A percentile compares a stretch with the other conserved stretches of the same genome.
These are phyloP conservation scores for Aegilops sharonensis DNA, from an alignment of 176 grass and related monocot species.

Conservation along the genomic window DNA sequence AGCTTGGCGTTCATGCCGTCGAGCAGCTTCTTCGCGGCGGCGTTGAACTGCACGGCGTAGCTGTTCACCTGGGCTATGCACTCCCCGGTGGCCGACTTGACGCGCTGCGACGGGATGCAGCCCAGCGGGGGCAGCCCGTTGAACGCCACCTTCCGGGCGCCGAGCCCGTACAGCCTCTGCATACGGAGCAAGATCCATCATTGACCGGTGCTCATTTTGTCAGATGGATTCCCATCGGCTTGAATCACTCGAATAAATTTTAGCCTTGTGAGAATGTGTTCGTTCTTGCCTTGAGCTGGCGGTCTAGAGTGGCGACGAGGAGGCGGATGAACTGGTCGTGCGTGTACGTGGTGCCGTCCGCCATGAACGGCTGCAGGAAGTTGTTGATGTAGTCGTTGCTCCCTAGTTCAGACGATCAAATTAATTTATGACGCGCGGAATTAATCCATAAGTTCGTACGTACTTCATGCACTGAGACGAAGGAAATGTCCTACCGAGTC, in stretches of 20 bases:
- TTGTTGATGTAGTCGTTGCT: slow-evolving; percentile 99
- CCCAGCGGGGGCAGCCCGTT: slow-evolving; percentile 71
- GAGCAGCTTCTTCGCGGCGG: slow-evolving; percentile 61
- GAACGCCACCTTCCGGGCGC: slow-evolving; percentile 77
- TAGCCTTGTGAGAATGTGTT: not conserved
- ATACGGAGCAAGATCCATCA: not conserved
- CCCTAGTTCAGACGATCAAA: slow-evolving; percentile 34
- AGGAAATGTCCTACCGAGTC: slow-evolving; percentile 32
- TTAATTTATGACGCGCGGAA: not conserved
- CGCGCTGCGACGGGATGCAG: slow-evolving; percentile 87
- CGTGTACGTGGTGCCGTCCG: slow-evolving; percentile 75
- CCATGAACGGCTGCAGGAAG: slow-evolving; percentile 90
- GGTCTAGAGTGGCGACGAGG: slow-evolving; percentile 56
- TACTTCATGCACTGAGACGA: not conserved
- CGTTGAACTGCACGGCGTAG: slow-evolving; percentile 77
- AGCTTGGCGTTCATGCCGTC: slow-evolving; percentile 55
- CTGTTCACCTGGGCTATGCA: slow-evolving; percentile 62
- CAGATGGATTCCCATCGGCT: not conserved
- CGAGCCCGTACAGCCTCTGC: slow-evolving; percentile 75
- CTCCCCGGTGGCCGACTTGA: slow-evolving; percentile 39
- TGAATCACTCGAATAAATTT: not conserved
- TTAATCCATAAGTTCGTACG: not conserved
- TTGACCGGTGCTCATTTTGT: not conserved
- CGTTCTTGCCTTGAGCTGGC: slow-evolving; percentile 66
- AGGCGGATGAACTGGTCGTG: slow-evolving; percentile 77